Evolutionary conservation across 2,329 filamentous ascomycete species (phyloP).

Genomic region (Paraphoma sp.): DNA sequence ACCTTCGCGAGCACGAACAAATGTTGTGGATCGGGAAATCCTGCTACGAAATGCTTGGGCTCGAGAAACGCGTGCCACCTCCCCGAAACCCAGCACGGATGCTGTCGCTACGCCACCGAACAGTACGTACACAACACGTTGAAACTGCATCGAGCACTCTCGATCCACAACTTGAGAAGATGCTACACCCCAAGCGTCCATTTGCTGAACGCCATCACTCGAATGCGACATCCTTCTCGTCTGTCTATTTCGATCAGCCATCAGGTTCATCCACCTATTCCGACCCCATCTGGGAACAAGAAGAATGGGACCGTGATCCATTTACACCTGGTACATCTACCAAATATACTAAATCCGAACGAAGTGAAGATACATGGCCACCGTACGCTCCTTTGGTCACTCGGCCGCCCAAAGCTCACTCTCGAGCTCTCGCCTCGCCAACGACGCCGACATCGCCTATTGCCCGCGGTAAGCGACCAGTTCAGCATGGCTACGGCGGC

Average conservation of each 20-base stretch:
- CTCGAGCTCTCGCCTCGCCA: neutral
- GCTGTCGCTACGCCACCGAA: conserved; percentile 24
- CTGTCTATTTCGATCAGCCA: conserved; percentile 38
- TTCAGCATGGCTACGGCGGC: conserved; percentile 23
- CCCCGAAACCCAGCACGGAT: conserved; percentile 39
- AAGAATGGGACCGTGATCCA: conserved; percentile 25
- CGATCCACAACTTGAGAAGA: conserved; percentile 44
- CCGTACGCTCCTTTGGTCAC: conserved; percentile 7
- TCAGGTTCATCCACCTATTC: conserved; percentile 24
- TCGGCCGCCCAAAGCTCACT: conserved; percentile 19
- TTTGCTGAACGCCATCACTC: conserved; percentile 29
- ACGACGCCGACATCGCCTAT: conserved; percentile 2
- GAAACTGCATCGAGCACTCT: conserved; percentile 33
- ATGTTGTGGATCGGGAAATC: conserved; percentile 50
- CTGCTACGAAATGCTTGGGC: conserved; percentile 42
- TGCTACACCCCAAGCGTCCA: conserved; percentile 41
- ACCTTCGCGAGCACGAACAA: conserved; percentile 68
- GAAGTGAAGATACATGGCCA: conserved; percentile 16
- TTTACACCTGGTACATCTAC: conserved; percentile 26
- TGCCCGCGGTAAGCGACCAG: conserved; percentile 25
- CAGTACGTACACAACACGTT: conserved; percentile 4
- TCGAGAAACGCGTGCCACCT: conserved; percentile 32
- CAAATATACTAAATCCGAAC: conserved; percentile 25
- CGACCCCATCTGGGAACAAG: conserved; percentile 21
- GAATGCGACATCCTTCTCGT: conserved; percentile 40